Conservation (phyloP, 441 rosid genomes). For the Euphorbia celastroides region DNA sequence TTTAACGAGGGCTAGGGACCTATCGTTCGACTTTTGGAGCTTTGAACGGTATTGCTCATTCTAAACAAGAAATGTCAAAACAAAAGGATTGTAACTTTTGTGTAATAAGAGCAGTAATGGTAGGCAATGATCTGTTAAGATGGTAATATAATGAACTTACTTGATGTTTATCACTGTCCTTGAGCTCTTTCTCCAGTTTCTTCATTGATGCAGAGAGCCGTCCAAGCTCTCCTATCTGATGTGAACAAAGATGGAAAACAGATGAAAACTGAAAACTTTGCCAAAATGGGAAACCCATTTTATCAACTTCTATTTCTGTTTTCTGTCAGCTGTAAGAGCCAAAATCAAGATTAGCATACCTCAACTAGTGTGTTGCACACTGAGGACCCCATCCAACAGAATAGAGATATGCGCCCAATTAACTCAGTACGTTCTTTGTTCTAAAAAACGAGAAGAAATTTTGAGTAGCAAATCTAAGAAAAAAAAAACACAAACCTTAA, state of each 20-base stretch:
- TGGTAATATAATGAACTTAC: slow-evolving; percentile 27
- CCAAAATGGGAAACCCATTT: neutral
- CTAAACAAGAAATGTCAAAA: slow-evolving; percentile 26
- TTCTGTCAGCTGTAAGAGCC: neutral
- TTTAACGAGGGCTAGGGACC: slow-evolving; percentile 76
- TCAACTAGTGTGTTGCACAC: slow-evolving; percentile 74
- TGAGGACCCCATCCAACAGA: slow-evolving; percentile 89
- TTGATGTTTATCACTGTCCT: slow-evolving; percentile 50
- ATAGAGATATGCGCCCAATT: slow-evolving; percentile 83
- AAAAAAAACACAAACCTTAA: slow-evolving; percentile 1
- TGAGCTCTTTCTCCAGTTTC: slow-evolving; percentile 70
- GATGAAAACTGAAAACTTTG: slow-evolving; percentile 1
- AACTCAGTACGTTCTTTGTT: slow-evolving; percentile 83
- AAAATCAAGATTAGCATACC: slow-evolving; percentile 40
- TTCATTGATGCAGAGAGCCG: slow-evolving; percentile 79
- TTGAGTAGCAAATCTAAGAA: slow-evolving; percentile 5
- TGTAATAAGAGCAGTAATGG: neutral
- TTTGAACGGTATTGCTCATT: slow-evolving; percentile 65
- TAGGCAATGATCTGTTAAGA: neutral
- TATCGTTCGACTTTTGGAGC: slow-evolving; percentile 78
- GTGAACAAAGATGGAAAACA: neutral
- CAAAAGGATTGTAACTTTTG: neutral
- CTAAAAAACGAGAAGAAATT: slow-evolving; percentile 26
- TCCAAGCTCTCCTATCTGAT: slow-evolving; percentile 77
- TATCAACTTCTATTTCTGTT: neutral